Base-by-base conservation (phyloP, 106 monocot species). In the Agapanthus africanus region DNA sequence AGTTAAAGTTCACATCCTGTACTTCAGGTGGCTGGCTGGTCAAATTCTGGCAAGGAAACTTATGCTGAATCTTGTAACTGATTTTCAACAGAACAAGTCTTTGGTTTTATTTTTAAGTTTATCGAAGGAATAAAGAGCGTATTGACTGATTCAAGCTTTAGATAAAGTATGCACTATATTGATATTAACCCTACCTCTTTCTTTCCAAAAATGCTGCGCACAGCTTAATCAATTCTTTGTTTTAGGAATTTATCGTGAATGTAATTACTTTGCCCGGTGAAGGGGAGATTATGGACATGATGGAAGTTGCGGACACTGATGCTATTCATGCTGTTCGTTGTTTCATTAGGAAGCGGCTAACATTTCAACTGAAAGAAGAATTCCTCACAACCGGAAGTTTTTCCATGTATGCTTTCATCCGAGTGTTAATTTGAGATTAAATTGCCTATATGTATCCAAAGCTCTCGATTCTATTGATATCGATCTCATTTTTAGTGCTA, bases 191-290 rank as follows among this genome's bases (percentile, higher is more conserved):
- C 34, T 34, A 16, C 35, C 7, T 54, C 7, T 52, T 62, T 56
- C 16, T 80, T 42, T 25, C 38, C 13, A 27, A 30, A 67, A 44
- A 6, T 59, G 34, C 56, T 40, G 13, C 23, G 14, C 27, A 19
- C 51, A 33, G 0, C 59, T 38, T 18, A 51, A 54, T 75, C 71
- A 4, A 25, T 44, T 71, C 31, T 47, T 21, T 14, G n/a, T 11
- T 76, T 68, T 50, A 92, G 95, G 95, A 95, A 79, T 99, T 99
- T 74, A 83, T 99, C 77, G 71, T 89, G 7, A 89, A 81, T 70
- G 97, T 91, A 75, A 79, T 88, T 65, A 84, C 81, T 69, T 88
- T 88, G 76, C 88, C 88, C 67, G 84, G 84, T 52, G 84, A 81
- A 61, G 88, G 84, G 28, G 88, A 88, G 70, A 81, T 88, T 35